Base-by-base conservation (phyloP, 345 rosid genomes). In the Sisymbrium irio region DNA sequence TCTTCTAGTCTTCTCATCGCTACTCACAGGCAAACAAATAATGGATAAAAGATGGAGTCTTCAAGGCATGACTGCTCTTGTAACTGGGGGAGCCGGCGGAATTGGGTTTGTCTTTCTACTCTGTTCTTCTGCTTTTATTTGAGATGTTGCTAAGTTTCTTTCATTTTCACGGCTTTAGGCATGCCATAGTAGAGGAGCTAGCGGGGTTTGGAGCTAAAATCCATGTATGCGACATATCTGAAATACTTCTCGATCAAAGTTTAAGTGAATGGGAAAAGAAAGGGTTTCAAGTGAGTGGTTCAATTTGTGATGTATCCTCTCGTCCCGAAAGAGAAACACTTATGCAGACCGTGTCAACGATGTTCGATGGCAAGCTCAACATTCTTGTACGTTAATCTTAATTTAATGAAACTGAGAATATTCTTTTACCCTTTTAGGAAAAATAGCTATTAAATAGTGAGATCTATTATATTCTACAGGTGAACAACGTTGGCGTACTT, bases 401-500 rank as follows among this genome's bases (percentile, higher is more conserved):
- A 30, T 30, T 30, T 4, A 30, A 47, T 49, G 41, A 37, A 37
- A 10, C 41, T 10, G 11, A 37, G 13, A 4, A 37, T 37, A 3
- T n/a, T n/a, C n/a, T n/a, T n/a, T n/a, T n/a, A n/a, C 0, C 9
- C 3, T 11, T 10, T 6, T 33, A 33, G 9, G 2, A 7, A 35
- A 35, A 2, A 35, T 1, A 35, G 2, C 37, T 35, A 7, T 35
- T 35, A 33, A 33, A 6, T 6, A 33, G 36, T 7, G 36, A 33
- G 13, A 37, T 37, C 9, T 9, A 37, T 37, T 9, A 37, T 37
- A 37, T 9, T 37, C 11, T 9, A 37, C 11, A 88, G 93, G 66
- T 89, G 3, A 87, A 87, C 67, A 85, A 85, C 18, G 89, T 82
- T 0, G 89, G 86, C 62, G 3, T 42, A 19, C 42, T 17, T 71